Evolutionary conservation across 306 rosid genomes (phyloP).

Genomic region (Pyrus bretschneideri): DNA sequence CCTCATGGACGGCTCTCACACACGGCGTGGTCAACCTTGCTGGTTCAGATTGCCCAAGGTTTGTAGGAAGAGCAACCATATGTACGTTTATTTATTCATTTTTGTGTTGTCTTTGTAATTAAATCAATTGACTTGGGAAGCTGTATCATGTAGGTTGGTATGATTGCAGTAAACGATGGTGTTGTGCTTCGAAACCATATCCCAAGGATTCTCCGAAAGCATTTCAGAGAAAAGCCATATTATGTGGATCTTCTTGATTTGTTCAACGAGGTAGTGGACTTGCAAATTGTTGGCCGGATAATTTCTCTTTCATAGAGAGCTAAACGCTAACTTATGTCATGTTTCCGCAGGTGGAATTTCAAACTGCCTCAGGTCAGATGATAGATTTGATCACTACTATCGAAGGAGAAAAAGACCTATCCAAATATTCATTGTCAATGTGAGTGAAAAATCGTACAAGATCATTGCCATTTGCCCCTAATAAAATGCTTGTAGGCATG

Average conservation of each 20-base stretch:
- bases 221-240: constrained; percentile 73
- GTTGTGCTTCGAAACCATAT: constrained; percentile 65
- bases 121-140: neutral
- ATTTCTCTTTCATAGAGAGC: neutral
- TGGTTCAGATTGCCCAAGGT: constrained; percentile 44
- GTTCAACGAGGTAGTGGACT: constrained; percentile 64
- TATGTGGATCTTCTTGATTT: constrained; percentile 75
- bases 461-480: neutral
- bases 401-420: constrained; percentile 75
- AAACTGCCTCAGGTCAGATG: constrained; percentile 89
- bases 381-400: constrained; percentile 79
- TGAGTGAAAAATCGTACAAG: constrained; percentile 28
- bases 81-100: neutral
- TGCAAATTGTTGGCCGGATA: neutral
- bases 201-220: constrained; percentile 58
- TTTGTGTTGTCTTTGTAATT: constrained; percentile 8
- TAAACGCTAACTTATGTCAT: neutral
- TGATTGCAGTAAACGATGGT: constrained; percentile 81
- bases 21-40: constrained; percentile 37
- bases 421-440: constrained; percentile 71
- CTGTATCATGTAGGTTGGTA: constrained; percentile 46
- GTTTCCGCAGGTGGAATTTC: constrained; percentile 63
- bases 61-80: neutral
- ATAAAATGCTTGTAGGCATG: neutral
- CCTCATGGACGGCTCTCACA: constrained; percentile 36